Evolutionary conservation across 805 yeast species (phyloP).

Genomic region (Metschnikowia dekortorum): DNA sequence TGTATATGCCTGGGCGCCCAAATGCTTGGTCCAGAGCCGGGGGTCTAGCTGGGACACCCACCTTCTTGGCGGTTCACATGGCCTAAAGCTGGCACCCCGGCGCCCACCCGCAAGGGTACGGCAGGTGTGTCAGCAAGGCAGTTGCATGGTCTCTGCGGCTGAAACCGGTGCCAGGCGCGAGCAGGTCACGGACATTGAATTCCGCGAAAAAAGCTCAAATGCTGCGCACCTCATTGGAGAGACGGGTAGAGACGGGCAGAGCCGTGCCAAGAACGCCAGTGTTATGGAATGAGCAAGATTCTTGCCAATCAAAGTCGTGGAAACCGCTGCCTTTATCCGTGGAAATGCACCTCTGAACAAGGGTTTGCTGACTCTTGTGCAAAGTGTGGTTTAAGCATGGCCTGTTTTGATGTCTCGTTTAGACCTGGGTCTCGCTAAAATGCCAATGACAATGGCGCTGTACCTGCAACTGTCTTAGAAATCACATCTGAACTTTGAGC

Average conservation of each 20-base stretch:
- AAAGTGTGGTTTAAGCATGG: too few relatives aligned
- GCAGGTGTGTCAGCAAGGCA: too few relatives aligned
- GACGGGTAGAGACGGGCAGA: background rate
- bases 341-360: background rate
- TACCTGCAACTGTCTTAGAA: too few relatives aligned
- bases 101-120: too few relatives aligned
- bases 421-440: too few relatives aligned
- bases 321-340: background rate
- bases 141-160: background rate
- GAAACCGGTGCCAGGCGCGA: constrained; percentile 2
- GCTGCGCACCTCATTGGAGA: background rate
- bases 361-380: too few relatives aligned
- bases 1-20: too few relatives aligned
- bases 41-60: background rate
- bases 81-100: too few relatives aligned
- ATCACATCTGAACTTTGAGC: too few relatives aligned
- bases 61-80: too few relatives aligned
- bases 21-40: background rate
- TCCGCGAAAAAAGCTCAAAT: background rate
- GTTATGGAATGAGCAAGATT: background rate
- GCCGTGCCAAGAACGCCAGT: background rate
- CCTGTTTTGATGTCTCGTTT: too few relatives aligned
- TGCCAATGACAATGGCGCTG: too few relatives aligned
- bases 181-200: constrained; percentile 1
- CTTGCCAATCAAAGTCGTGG: background rate